phyloP scores from a whole-genome alignment of 2,329 filamentous ascomycete species.

The Aciculosporium take region DNA sequence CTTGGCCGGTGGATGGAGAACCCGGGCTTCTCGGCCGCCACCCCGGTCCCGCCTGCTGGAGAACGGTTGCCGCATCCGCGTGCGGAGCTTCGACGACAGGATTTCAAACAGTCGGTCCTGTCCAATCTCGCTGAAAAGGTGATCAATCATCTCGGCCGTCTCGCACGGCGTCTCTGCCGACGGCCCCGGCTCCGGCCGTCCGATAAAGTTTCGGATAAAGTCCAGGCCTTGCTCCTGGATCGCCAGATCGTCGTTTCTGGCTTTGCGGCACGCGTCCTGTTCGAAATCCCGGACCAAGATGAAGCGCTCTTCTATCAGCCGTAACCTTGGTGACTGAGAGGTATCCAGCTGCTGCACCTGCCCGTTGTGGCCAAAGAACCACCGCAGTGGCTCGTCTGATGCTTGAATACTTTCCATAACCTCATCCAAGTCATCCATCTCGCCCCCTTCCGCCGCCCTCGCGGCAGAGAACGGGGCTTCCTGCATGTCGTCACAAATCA shows the following conservation, averaged over 20 bases:
- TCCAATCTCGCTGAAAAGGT: slow-evolving; percentile 62
- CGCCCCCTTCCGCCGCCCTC: slow-evolving; percentile 13
- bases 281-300: slow-evolving; percentile 48
- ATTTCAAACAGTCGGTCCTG: slow-evolving; percentile 69
- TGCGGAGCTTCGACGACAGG: slow-evolving; percentile 61
- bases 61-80: slow-evolving; percentile 41
- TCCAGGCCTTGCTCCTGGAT: slow-evolving; percentile 87
- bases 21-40: slow-evolving; percentile 27
- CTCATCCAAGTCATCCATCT: slow-evolving; percentile 35
- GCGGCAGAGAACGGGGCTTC: slow-evolving; percentile 33
- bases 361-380: slow-evolving; percentile 21
- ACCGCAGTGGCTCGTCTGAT: slow-evolving; percentile 28
- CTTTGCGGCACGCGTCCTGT: slow-evolving; percentile 50
- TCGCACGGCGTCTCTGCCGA: slow-evolving; percentile 34
- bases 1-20: slow-evolving; percentile 46
- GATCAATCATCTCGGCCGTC: slow-evolving; percentile 66
- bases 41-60: slow-evolving; percentile 27
- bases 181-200: slow-evolving; percentile 37
- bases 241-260: slow-evolving; percentile 62
- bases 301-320: slow-evolving; percentile 36
- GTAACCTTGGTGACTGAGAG: slow-evolving; percentile 27
- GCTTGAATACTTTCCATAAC: slow-evolving; percentile 45
- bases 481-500: slow-evolving; percentile 53
- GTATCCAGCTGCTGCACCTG: slow-evolving; percentile 19
- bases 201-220: slow-evolving; percentile 80